Evolutionary conservation across 371 early-diverging fungal species (phyloP), one percentile per base, ranked within the genome.

Genomic region (Rhizopus stolonifer): DNA sequence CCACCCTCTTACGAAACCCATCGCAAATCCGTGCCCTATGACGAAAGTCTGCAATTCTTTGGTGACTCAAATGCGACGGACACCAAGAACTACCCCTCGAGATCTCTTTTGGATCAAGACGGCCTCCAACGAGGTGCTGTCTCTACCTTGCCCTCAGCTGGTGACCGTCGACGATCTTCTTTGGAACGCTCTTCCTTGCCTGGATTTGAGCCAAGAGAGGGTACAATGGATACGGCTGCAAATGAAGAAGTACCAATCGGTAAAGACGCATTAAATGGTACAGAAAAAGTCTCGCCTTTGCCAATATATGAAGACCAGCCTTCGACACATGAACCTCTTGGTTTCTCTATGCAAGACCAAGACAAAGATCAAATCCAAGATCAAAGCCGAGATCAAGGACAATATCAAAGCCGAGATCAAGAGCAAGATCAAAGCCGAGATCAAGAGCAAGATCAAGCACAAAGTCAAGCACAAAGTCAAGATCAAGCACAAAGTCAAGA

Each of bases 31-130:
- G 38, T 23, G 9, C 34, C 38, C 15, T 24, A 56, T 22, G 56
- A 52, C 10, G 24, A 56, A 43, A 48, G 24, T 4, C 43, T 61
- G 9, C 13, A 1, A 5, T 61, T 61, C 15, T 61, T 61, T 56
- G 62, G 62, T 39, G 62, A 61, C 18, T 61, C 57, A 1, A 47
- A 39, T 23, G 36, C 53, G 10, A 53, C 54, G 3, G 49, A 47
- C 7, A 24, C 5, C n/a, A 34, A 15, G 15, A 17, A 26, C 36
- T 34, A 40, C 33, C 24, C 18, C 3, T 56, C 61, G n/a, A 40
- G 62, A 9, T 45, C 57, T 19, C 34, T 49, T 6, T 45, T 61
- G 31, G 55, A 54, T 22, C 60, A 60, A 45, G 54, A 45, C 3
- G 32, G 55, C 24, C 55, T 60, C 11, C 60, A 60, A 19, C 39